Base-by-base conservation (phyloP, 2,329 filamentous ascomycete species). In the Penicillium sp. region DNA sequence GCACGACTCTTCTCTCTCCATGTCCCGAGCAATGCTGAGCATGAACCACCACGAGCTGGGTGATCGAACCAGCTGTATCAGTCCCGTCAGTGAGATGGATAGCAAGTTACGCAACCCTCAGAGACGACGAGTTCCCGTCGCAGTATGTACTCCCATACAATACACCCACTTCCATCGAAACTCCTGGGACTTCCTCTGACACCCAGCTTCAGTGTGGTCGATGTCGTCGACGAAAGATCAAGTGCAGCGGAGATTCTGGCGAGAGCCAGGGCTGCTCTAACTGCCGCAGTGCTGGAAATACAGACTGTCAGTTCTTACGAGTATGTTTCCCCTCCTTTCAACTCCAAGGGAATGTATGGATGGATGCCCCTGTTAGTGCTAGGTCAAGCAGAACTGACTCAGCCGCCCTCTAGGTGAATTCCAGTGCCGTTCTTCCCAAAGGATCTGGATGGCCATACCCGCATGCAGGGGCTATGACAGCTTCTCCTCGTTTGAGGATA, bases 221-320 rank as follows among this genome's bases (percentile, higher is more conserved):
- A 60, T 97, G 93, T 73, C 85, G 93, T 54, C 92, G 93, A 75
- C 84, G 93, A 52, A 97, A 97, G 79, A 97, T 97, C 64, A 88
- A 90, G 62, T 97, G 93, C 76, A 96, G 89, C 65, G 93, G 93
- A 36, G 91, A 96, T 68, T 79, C 82, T 27, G 89, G 88, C 26
- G 84, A 87, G 64, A 88, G 88, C n/a, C 75, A 78, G 32, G 85
- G 87, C n/a, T 97, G 93, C 72, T 78, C 82, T 9, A 96, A 92
- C 70, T 97, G 93, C 77, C 88, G 85, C 64, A 84, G 80, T 55
- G 87, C 92, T 46, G 88, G 88, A 10, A 77, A 75, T 45, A 69
- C 61, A 2, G 65, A 80, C 5, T 97, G 93, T 68, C 83, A 87
- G 51, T 97, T 96, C 66, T 78, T 95, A 57, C 83, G 93, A 72